A percentile compares a stretch with the other conserved stretches of the same genome.
phyloP scores from a whole-genome alignment of 2,329 filamentous ascomycete genomes.

The Aureobasidium lini region DNA sequence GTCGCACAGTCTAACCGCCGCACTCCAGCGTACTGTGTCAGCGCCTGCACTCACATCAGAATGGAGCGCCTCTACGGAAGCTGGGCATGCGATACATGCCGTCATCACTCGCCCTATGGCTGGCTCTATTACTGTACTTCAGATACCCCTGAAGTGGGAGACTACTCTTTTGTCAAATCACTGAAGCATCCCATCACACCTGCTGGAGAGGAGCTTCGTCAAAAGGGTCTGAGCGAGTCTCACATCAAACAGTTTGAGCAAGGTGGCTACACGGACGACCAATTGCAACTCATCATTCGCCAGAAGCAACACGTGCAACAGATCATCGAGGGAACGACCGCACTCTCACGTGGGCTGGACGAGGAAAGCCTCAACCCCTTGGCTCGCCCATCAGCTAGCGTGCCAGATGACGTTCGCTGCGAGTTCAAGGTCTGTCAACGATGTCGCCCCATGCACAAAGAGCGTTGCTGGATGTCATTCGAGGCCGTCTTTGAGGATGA shows the following conservation, averaged over 20 bases:
- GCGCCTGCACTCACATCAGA: slow-evolving; percentile 58
- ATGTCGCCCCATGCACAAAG: slow-evolving; percentile 44
- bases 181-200: neutral
- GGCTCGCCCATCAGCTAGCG: neutral
- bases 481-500: slow-evolving; percentile 34
- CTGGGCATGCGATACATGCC: slow-evolving; percentile 53
- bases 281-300: slow-evolving; percentile 33
- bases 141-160: slow-evolving; percentile 35
- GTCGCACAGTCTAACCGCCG: neutral
- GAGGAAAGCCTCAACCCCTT: neutral
- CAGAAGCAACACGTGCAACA: slow-evolving; percentile 34
- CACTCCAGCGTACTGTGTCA: neutral
- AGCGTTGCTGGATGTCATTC: slow-evolving; percentile 40
- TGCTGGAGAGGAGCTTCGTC: slow-evolving; percentile 10
- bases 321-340: slow-evolving; percentile 15
- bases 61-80: slow-evolving; percentile 58
- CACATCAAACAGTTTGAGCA: slow-evolving; percentile 35
- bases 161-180: neutral
- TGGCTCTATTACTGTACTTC: slow-evolving; percentile 70
- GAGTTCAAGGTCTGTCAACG: slow-evolving; percentile 40
- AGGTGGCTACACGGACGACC: slow-evolving; percentile 36
- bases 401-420: slow-evolving; percentile 25
- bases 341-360: neutral
- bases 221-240: slow-evolving; percentile 31
- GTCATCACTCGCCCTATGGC: slow-evolving; percentile 49